These are phyloP conservation scores for Penicillium fimorum DNA, from an alignment of 495 filamentous ascomycete species.

Conservation along the genomic window DNA sequence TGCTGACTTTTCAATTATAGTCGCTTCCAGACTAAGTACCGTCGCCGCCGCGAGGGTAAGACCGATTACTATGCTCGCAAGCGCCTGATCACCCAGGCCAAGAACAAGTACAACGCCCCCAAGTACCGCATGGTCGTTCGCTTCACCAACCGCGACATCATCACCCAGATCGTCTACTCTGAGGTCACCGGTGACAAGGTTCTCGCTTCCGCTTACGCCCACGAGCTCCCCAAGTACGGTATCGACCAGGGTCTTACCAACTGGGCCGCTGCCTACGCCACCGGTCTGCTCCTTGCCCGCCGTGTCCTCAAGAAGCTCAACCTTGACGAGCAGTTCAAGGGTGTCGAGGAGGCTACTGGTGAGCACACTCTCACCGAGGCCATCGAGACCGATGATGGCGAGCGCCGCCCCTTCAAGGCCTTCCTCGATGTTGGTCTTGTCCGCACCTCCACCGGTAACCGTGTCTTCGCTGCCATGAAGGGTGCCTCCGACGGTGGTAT, in stretches of 20 bases:
- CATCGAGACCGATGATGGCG: constrained; percentile 76
- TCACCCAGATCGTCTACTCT: constrained; percentile 94
- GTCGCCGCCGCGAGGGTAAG: constrained; percentile 92
- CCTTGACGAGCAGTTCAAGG: constrained; percentile 83
- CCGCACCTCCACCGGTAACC: constrained; percentile 95
- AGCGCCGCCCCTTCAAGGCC: constrained; percentile 96
- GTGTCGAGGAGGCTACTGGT: constrained; percentile 92
- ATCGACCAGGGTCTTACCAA: constrained; percentile 99
- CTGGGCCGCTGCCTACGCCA: constrained; percentile 97
- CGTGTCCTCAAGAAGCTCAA: constrained; percentile 95
- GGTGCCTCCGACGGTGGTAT: constrained; percentile 98
- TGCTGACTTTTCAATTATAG: constrained; percentile 48
- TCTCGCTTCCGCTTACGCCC: constrained; percentile 86
- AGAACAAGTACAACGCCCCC: constrained; percentile 99
- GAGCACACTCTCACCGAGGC: constrained; percentile 94
- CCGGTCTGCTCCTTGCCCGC: constrained; percentile 93
- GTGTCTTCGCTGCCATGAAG: constrained; percentile 99
- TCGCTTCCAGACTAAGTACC: constrained; percentile 99
- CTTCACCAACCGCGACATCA: constrained; percentile 99
- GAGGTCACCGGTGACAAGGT: constrained; percentile 98
- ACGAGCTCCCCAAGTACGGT: constrained; percentile 96
- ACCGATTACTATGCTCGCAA: constrained; percentile 99
- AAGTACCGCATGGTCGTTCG: constrained; percentile 99
- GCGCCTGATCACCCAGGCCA: constrained; percentile 98
- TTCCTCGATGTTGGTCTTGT: constrained; percentile 96